phyloP scores from a whole-genome alignment of 2,329 filamentous ascomycete species.

The Blastomyces gilchristii region DNA sequence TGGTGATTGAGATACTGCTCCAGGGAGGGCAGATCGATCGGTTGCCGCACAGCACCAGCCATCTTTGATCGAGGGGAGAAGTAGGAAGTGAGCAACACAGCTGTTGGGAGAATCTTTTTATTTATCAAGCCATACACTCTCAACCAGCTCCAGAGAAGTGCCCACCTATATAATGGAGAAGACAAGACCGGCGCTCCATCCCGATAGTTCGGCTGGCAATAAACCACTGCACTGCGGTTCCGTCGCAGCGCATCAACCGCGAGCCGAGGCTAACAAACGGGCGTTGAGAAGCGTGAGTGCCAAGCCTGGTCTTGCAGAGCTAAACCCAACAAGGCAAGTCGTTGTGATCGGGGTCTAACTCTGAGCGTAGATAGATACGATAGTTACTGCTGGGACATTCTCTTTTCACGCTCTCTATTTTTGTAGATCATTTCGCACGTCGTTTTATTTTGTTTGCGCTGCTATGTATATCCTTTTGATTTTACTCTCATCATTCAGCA shows the following conservation, averaged over 20 bases:
- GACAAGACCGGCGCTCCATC: not conserved
- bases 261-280: not conserved
- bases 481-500: too few relatives aligned
- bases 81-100: not conserved
- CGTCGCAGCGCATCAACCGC: not conserved
- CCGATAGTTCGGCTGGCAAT: not conserved
- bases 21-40: constrained; percentile 71
- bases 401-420: too few relatives aligned
- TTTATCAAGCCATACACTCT: not conserved
- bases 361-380: too few relatives aligned
- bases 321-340: too few relatives aligned
- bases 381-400: too few relatives aligned
- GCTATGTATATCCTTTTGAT: too few relatives aligned
- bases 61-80: constrained; percentile 36
- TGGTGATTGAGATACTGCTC: constrained; percentile 66
- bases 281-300: not conserved
- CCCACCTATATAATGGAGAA: constrained; percentile 2
- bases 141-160: not conserved
- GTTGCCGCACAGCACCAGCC: constrained; percentile 83
- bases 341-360: too few relatives aligned
- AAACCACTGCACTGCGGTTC: not conserved
- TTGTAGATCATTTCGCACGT: too few relatives aligned
- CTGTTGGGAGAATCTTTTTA: not conserved
- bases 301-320: not conserved
- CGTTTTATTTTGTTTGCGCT: too few relatives aligned